Evolutionary conservation across 192 early-diverging fungal species (phyloP), one percentile per base, ranked within the genome.

Genomic region (Backusella macrospora): DNA sequence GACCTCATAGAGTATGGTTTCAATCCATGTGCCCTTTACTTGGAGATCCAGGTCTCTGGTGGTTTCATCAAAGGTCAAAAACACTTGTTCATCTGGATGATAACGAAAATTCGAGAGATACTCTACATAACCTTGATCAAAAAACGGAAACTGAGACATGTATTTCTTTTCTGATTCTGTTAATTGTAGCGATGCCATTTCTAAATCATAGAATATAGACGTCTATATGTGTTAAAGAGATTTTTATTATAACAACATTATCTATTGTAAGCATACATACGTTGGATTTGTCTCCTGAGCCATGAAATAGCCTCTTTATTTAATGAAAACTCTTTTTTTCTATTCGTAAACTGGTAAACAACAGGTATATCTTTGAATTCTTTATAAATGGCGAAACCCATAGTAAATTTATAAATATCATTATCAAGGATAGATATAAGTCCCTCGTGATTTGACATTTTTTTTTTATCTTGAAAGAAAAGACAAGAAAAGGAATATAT

Each of bases 381-480:
- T 71, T 91, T 84, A 16, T 89, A 74, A 6, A 93, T 88, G 0
- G 89, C 90, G 68, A 93, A 88, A 73, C 92, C 91, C 92, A 94
- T 94, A 47, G 90, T 88, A 45, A 94, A 90, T 76, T 94, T 94
- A 89, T 94, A 93, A 69, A 92, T 79, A 76, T 94, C 92, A 81
- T 92, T 91, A 73, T 93, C 94, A 18, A 95, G 89, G 42, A 95
- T 87, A 6, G 90, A 93, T 15, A 29, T 42, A n/a, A 70, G 52
- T 49, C 55, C 71, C 6, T 39, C 42, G 3, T 59, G 44, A 2
- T 23, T n/a, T 9, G 23, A 7, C 21, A 44, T 29, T 44, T 45
- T 34, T 42, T 15, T 18, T 21, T 23, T 66, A 0, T 18, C 12
- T 67, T 34, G 29, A 34, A 34, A 34, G n/a, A 63, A 63, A 63